Evolutionary conservation across 2,329 filamentous ascomycete genomes (phyloP).

Genomic region (Ilyonectria mors-panacis): DNA sequence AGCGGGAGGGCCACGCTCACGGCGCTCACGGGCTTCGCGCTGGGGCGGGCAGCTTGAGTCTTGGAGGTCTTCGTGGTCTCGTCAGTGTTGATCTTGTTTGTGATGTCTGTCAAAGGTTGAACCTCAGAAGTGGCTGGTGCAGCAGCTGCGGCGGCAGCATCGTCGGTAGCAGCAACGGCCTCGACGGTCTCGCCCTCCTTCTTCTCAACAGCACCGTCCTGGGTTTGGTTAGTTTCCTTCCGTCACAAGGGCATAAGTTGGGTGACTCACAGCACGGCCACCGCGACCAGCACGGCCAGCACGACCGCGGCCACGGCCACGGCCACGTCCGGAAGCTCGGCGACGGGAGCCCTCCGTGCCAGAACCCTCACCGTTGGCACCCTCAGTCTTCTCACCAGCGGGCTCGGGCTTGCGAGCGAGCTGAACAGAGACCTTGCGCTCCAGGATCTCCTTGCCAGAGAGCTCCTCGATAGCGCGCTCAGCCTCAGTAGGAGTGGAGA

Average conservation of each 20-base stretch:
- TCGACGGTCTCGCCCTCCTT: constrained; percentile 61
- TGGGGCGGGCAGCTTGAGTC: constrained; percentile 64
- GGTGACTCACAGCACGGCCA: constrained; percentile 61
- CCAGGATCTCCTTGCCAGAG: constrained; percentile 96
- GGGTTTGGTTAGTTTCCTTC: constrained; percentile 26
- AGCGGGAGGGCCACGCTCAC: constrained; percentile 94
- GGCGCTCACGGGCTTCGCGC: constrained; percentile 69
- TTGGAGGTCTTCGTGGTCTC: constrained; percentile 73
- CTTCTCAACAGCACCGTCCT: constrained; percentile 60
- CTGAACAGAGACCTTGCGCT: constrained; percentile 99
- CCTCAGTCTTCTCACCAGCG: constrained; percentile 81
- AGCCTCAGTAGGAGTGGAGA: constrained; percentile 93
- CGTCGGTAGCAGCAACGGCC: constrained; percentile 60
- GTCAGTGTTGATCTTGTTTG: constrained; percentile 71
- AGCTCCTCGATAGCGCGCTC: constrained; percentile 96
- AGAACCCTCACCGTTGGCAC: constrained; percentile 81
- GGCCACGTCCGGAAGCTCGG: constrained; percentile 74
- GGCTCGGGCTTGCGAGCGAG: constrained; percentile 97
- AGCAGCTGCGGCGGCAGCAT: constrained; percentile 59
- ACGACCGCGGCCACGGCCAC: constrained; percentile 79
- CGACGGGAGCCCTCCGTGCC: constrained; percentile 77
- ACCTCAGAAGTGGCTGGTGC: constrained; percentile 66
- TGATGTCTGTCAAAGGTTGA: constrained; percentile 73
- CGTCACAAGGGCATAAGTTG: constrained; percentile 11
- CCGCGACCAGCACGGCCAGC: constrained; percentile 75